Percentiles rank a stretch among this genome's conserved stretches.
These are phyloP conservation scores for Zygosaccharomyces sapae DNA, from an alignment of 1,139 yeast genomes.

Conservation along the genomic window DNA sequence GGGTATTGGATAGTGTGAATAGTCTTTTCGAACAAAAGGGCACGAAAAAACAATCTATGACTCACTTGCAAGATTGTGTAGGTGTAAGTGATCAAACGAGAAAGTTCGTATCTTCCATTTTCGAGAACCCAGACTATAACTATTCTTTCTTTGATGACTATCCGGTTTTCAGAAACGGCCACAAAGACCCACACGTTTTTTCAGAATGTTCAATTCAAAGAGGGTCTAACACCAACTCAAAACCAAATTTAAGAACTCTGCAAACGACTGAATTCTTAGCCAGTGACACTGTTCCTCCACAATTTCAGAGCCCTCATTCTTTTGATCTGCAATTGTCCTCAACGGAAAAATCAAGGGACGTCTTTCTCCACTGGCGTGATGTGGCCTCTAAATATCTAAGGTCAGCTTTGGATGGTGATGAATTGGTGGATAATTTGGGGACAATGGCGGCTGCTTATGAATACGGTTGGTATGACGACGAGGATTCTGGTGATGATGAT, in stretches of 20 bases:
- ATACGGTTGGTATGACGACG: slow-evolving; percentile 52
- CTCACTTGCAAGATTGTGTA: slow-evolving; percentile 21
- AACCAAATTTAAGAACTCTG: slow-evolving; percentile 15
- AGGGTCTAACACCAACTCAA: slow-evolving; percentile 11
- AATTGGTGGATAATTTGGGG: slow-evolving; percentile 54
- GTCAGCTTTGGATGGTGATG: slow-evolving; percentile 61
- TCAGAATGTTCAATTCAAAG: slow-evolving; percentile 37
- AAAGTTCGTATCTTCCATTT: slow-evolving; percentile 27
- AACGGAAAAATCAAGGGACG: slow-evolving; percentile 43
- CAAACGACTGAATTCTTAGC: slow-evolving; percentile 27
- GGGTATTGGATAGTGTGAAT: slow-evolving; percentile 26
- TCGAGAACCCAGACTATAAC: slow-evolving; percentile 14
- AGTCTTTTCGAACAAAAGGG: slow-evolving; percentile 20
- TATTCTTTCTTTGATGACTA: slow-evolving; percentile 25
- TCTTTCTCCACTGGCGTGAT: slow-evolving; percentile 47
- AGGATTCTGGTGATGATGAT: slow-evolving; percentile 36
- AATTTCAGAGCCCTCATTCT: slow-evolving; percentile 18
- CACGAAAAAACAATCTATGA: slow-evolving; percentile 21
- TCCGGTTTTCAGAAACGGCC: slow-evolving; percentile 14
- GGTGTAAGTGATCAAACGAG: slow-evolving; percentile 22
- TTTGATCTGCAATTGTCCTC: slow-evolving; percentile 40
- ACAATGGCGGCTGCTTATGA: slow-evolving; percentile 51
- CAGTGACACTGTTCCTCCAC: slow-evolving; percentile 39
- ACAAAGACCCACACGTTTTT: slow-evolving; percentile 32
- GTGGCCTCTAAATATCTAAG: slow-evolving; percentile 43